A percentile compares a stretch with the other conserved stretches of the same genome.
phyloP scores from a whole-genome alignment of 2,329 filamentous ascomycete species.

The Claviceps arundinis region DNA sequence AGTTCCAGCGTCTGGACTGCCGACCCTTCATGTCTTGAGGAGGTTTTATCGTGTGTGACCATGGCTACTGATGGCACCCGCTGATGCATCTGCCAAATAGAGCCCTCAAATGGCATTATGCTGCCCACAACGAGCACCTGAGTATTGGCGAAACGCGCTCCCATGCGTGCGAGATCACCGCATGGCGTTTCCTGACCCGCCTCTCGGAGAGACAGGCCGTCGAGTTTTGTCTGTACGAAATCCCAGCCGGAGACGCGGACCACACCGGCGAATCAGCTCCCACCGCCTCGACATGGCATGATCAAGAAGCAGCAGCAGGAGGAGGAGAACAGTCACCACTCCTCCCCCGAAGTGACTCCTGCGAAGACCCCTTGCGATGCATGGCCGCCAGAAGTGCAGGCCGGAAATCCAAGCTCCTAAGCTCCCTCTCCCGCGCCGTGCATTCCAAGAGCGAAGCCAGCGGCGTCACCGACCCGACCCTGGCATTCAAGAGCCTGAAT shows the following conservation, averaged over 20 bases:
- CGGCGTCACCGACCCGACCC: constrained; percentile 48
- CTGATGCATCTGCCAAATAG: constrained; percentile 23
- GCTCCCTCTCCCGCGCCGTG: constrained; percentile 43
- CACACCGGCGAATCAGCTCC: constrained; percentile 5
- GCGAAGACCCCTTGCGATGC: constrained; percentile 10
- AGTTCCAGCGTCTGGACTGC: neutral
- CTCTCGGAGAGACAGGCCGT: constrained; percentile 62
- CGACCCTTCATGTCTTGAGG: neutral
- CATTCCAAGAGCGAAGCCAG: constrained; percentile 22
- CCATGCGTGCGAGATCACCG: constrained; percentile 66
- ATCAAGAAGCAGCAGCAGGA: constrained; percentile 23
- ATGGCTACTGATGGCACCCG: neutral
- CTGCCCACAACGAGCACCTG: constrained; percentile 47
- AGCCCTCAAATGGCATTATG: constrained; percentile 63
- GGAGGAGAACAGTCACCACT: constrained; percentile 34
- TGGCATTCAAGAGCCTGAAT: constrained; percentile 66
- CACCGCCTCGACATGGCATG: constrained; percentile 5
- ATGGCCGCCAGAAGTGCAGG: constrained; percentile 24
- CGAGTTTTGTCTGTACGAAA: constrained; percentile 60
- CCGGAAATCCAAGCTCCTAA: constrained; percentile 36
- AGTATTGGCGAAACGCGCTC: constrained; percentile 56
- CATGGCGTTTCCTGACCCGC: constrained; percentile 62
- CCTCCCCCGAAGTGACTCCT: constrained; percentile 21
- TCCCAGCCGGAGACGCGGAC: constrained; percentile 33
- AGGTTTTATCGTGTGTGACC: too few species aligned